phyloP scores from a whole-genome alignment of 2,329 filamentous ascomycete genomes.

The Penicillium sp. region DNA sequence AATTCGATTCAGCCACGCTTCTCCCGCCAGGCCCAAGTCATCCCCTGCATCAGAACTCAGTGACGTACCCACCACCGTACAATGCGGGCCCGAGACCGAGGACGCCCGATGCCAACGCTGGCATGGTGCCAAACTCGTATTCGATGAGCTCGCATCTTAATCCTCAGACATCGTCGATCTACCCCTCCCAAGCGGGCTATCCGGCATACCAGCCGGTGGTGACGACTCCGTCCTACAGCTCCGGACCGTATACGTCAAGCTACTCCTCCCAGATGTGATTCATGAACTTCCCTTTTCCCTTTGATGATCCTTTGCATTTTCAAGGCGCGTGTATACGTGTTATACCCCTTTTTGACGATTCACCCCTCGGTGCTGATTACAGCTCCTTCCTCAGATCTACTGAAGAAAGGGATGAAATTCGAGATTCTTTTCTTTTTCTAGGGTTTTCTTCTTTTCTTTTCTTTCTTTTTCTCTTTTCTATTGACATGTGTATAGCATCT shows the following conservation, averaged over 20 bases:
- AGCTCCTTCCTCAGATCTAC: conserved; percentile 9
- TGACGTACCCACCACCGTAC: conserved; percentile 33
- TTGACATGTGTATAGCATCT: too few relatives aligned
- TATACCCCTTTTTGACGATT: conserved; percentile 10
- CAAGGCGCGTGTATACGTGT: conserved; percentile 11
- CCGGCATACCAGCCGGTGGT: conserved; percentile 15
- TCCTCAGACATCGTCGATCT: conserved; percentile 1
- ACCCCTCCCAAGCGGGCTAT: conserved; percentile 16
- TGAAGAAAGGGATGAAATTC: conserved; percentile 12
- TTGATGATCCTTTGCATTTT: conserved; percentile 9
- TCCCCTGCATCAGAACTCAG: conserved; percentile 28
- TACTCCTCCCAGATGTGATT: conserved; percentile 20
- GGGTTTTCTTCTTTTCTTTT: conserved; percentile 11
- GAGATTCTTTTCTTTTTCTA: too few relatives aligned
- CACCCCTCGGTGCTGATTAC: conserved; percentile 6
- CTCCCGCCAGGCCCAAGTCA: conserved; percentile 18
- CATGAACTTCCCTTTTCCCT: conserved; percentile 3
- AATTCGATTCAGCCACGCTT: conserved; percentile 16
- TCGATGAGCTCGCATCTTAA: conserved; percentile 14
- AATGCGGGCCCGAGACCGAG: conserved; percentile 24
- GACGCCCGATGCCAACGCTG: conserved; percentile 17
- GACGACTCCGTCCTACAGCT: conserved; percentile 18
- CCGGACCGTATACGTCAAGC: conserved; percentile 14
- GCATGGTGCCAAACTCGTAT: conserved; percentile 23
- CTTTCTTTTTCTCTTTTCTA: conserved; percentile 5